Evolutionary conservation across 1,284 basidiomycete genomes (phyloP).

Genomic region (Heimioporus punctisporus): DNA sequence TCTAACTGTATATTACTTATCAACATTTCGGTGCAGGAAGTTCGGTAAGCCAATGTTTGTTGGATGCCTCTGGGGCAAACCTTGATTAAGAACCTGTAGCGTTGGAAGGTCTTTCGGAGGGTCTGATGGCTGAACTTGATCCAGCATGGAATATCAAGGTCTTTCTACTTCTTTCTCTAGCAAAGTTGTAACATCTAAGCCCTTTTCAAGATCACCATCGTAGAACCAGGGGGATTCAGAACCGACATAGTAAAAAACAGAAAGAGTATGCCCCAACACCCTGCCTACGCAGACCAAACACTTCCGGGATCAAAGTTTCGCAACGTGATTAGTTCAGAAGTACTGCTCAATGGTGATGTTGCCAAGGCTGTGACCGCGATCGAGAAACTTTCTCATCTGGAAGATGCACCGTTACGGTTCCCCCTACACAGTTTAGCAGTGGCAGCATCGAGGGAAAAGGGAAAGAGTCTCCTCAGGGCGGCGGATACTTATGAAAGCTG

Average conservation of each 20-base stretch:
- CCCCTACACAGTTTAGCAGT: constrained; percentile 18
- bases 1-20: not conserved
- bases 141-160: constrained; percentile 36
- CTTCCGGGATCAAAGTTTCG: constrained; percentile 6
- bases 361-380: constrained; percentile 18
- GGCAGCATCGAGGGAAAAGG: constrained; percentile 14
- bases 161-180: not conserved
- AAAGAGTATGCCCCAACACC: constrained; percentile 7
- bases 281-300: constrained; percentile 19
- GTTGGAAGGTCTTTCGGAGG: constrained; percentile 30
- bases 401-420: constrained; percentile 19
- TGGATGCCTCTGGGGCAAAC: too few species aligned
- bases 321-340: not conserved
- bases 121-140: constrained; percentile 24
- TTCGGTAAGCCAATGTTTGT: constrained; percentile 16
- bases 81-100: constrained; percentile 11
- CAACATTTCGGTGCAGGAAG: constrained; percentile 13
- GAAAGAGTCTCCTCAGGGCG: constrained; percentile 8
- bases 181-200: constrained; percentile 22
- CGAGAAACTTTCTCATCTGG: constrained; percentile 12
- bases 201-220: constrained; percentile 17
- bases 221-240: constrained; percentile 25
- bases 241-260: constrained; percentile 12
- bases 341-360: constrained; percentile 9
- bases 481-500: constrained; percentile 23